Base-by-base conservation (phyloP, 768 basidiomycete species). In the Podaxis rugospora region DNA sequence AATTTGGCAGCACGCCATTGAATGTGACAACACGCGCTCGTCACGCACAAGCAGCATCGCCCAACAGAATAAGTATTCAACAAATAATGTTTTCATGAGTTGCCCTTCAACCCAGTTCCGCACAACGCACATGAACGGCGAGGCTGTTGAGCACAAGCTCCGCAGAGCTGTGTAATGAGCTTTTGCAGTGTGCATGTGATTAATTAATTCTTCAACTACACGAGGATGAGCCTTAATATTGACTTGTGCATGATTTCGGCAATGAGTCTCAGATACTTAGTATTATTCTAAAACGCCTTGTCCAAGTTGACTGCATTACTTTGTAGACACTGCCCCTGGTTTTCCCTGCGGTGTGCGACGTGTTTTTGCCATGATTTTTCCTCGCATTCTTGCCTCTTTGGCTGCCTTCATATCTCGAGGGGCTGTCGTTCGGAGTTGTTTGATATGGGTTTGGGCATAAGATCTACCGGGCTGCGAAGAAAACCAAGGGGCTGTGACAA, bases 401-500 rank as follows among this genome's bases (percentile, higher is more conserved):
- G 86, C 85, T 35, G 74, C 79, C 67, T 82, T 89, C 82, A 92
- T 89, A 66, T 94, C 89, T 66, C 83, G 86, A 1, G 93, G 93
- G 3, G 86, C 84, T 28, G 86, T 84, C 2, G 93, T 95, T 16
- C 81, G 80, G 21, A 93, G 69, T 64, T 93, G 91, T 68, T 94
- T 95, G 65, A 93, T 79, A 67, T 92, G 88, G 0, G 92, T 92
- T 2, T 88, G 85, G 44, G 89, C 73, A 25, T 87, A 75, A 16
- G 71, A 59, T 14, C 62, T 67, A 40, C 58, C 61, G 13, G 68
- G 47, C 18, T 66, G 57, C n/a, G 70, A 49, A 3, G 78, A 71
- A 46, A 83, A 69, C 93, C 93, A 95, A 5, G 86, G 76, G 0
- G 91, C 90, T 14, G 78, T 74, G 13, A 89, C 68, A 18, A 78